Percentiles rank a stretch among this genome's conserved stretches.
These are phyloP conservation scores for Spathaspora passalidarum DNA, from an alignment of 805 yeast genomes.

Conservation along the genomic window DNA sequence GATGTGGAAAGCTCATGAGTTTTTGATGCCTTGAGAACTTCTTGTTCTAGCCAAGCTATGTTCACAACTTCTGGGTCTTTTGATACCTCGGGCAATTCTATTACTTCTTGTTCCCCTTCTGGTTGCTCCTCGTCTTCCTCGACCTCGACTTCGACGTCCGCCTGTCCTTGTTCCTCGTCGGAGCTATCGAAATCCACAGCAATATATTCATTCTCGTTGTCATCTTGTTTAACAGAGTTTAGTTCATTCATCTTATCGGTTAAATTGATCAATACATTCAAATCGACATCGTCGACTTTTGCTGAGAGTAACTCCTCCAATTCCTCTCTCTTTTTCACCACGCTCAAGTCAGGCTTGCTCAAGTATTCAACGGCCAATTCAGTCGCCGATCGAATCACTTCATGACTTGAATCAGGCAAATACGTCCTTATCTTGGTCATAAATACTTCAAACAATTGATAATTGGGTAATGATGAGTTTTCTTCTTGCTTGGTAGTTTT, in stretches of 20 bases:
- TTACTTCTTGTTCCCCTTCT: neutral
- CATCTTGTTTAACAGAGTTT: constrained; percentile 36
- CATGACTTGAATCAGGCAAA: constrained; percentile 76
- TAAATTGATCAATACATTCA: constrained; percentile 45
- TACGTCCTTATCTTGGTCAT: constrained; percentile 54
- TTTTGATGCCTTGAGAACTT: neutral
- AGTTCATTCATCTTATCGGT: constrained; percentile 45
- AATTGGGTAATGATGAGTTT: neutral
- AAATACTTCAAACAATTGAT: constrained; percentile 47
- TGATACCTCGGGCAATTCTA: constrained; percentile 17
- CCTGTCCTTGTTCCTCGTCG: constrained; percentile 24
- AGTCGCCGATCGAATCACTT: constrained; percentile 66
- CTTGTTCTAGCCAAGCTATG: constrained; percentile 5
- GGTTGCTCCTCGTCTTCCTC: constrained; percentile 14
- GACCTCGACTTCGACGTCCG: constrained; percentile 12
- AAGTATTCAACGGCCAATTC: constrained; percentile 59
- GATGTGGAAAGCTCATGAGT: constrained; percentile 21
- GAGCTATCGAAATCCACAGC: constrained; percentile 24
- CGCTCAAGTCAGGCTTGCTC: constrained; percentile 44
- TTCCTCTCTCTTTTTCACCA: constrained; percentile 43
- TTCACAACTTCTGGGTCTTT: constrained; percentile 18
- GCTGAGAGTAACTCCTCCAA: constrained; percentile 47
- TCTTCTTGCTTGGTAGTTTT: neutral
- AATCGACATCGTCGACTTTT: constrained; percentile 38
- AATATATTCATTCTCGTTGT: constrained; percentile 21